Evolutionary conservation across 1,284 basidiomycete genomes (phyloP).

Genomic region (Coniferiporia weirii): DNA sequence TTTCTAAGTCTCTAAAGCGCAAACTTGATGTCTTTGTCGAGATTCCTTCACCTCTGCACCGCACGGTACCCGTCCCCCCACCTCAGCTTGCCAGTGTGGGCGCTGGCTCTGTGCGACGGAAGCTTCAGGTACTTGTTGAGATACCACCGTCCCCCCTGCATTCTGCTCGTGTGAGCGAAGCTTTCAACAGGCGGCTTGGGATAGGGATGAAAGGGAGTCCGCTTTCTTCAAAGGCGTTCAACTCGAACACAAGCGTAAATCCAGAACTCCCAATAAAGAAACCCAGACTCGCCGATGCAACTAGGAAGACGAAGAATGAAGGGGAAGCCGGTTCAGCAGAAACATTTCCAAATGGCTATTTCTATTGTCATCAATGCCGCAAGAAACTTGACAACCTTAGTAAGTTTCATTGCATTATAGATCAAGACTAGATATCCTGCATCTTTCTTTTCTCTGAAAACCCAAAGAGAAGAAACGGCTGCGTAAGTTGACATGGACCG

Average conservation of each 20-base stretch:
- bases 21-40: slow-evolving; percentile 44
- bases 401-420: slow-evolving; percentile 4
- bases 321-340: slow-evolving; percentile 20
- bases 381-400: background rate
- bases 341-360: slow-evolving; percentile 33
- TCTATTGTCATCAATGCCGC: slow-evolving; percentile 69
- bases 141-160: slow-evolving; percentile 5
- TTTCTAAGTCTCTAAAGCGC: slow-evolving; percentile 33
- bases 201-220: slow-evolving; percentile 4
- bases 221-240: slow-evolving; percentile 20
- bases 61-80: slow-evolving; percentile 22
- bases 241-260: slow-evolving; percentile 6
- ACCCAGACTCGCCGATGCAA: slow-evolving; percentile 3
- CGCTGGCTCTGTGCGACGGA: slow-evolving; percentile 31
- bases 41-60: slow-evolving; percentile 43
- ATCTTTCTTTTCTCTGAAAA: background rate
- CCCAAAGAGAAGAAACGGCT: too few relatives aligned
- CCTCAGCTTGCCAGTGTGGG: background rate
- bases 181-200: background rate
- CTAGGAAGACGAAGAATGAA: slow-evolving; percentile 4
- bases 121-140: slow-evolving; percentile 42
- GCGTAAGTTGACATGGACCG: background rate
- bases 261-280: slow-evolving; percentile 15
- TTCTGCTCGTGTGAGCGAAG: slow-evolving; percentile 14
- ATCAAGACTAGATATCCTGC: background rate